Evolutionary conservation across 208 protist genomes (phyloP).

Genomic region (Leishmania tropica): DNA sequence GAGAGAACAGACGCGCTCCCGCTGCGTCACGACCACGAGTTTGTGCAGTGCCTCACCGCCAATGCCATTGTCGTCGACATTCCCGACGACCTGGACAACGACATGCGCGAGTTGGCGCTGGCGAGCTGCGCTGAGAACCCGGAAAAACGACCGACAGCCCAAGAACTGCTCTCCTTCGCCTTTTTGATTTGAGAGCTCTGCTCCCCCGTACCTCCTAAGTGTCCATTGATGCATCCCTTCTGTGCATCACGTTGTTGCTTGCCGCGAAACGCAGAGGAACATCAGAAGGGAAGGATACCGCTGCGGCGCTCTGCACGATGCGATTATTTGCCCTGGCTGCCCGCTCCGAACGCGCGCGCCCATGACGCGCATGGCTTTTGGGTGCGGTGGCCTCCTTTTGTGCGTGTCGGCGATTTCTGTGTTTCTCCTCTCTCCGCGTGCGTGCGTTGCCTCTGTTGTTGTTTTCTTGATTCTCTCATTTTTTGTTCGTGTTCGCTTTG

Average conservation of each 20-base stretch:
- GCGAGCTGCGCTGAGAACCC: slow-evolving; percentile 60
- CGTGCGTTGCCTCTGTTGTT: not conserved
- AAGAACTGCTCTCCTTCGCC: slow-evolving; percentile 55
- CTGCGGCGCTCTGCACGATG: not conserved
- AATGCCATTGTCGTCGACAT: slow-evolving; percentile 59
- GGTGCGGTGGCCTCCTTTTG: not conserved
- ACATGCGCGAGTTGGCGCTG: slow-evolving; percentile 50
- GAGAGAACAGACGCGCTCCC: slow-evolving; percentile 37
- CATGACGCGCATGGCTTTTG: slow-evolving; percentile 7
- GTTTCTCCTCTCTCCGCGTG: not conserved
- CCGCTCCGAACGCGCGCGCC: not conserved
- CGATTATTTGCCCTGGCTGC: slow-evolving; percentile 7
- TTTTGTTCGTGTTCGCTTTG: not conserved
- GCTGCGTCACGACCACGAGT: slow-evolving; percentile 49
- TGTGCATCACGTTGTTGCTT: not conserved
- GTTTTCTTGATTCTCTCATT: not conserved
- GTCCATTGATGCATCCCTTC: not conserved
- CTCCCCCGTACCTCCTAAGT: not conserved
- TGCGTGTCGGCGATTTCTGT: not conserved
- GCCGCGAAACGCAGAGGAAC: no score
- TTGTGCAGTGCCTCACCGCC: slow-evolving; percentile 61
- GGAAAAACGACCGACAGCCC: slow-evolving; percentile 51
- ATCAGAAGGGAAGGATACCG: not conserved
- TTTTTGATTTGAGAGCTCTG: slow-evolving; percentile 43
- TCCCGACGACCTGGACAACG: slow-evolving; percentile 54